Evolutionary conservation across 352 stramenopile species (phyloP).

Genomic region (Pythium apleroticum): DNA sequence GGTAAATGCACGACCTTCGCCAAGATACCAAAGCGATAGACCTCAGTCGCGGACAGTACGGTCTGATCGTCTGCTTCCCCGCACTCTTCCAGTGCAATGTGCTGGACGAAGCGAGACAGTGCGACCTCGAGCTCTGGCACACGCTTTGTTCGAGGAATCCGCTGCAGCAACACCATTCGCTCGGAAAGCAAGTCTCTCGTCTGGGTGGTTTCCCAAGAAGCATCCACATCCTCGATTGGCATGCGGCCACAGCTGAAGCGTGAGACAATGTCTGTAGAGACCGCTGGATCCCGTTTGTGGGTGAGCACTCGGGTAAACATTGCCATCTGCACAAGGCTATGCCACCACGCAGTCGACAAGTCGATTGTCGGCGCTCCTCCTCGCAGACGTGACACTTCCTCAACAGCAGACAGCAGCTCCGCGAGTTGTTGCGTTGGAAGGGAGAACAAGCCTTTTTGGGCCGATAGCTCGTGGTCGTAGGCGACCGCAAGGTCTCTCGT

Average conservation of each 20-base stretch:
- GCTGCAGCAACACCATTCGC: conserved; percentile 65
- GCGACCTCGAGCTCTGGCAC: conserved; percentile 37
- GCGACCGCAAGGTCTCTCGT: conserved; percentile 54
- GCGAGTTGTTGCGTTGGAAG: conserved; percentile 63
- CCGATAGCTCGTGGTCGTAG: conserved; percentile 64
- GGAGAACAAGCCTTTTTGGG: conserved; percentile 64
- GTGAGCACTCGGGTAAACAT: conserved; percentile 57
- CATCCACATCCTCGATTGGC: conserved; percentile 57
- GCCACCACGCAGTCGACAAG: conserved; percentile 51
- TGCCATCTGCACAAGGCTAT: conserved; percentile 57
- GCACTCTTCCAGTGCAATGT: conserved; percentile 70
- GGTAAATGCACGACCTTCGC: conserved; percentile 60
- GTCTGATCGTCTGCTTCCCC: conserved; percentile 78
- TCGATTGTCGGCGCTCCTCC: conserved; percentile 40
- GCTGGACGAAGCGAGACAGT: conserved; percentile 60
- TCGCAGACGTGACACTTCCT: conserved; percentile 60
- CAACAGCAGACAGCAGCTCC: conserved; percentile 60
- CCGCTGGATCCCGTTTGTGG: conserved; percentile 38
- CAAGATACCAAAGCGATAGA: conserved; percentile 63
- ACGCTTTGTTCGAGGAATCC: conserved; percentile 57
- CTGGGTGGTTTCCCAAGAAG: conserved; percentile 31
- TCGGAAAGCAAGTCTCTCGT: conserved; percentile 42
- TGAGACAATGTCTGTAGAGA: conserved; percentile 40
- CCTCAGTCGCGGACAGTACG: conserved; percentile 63
- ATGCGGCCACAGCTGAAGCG: conserved; percentile 55